Percentiles rank a stretch among this genome's conserved stretches.
phyloP scores from a whole-genome alignment of 257 asterid genomes.

The Orobanche coerulescens region DNA sequence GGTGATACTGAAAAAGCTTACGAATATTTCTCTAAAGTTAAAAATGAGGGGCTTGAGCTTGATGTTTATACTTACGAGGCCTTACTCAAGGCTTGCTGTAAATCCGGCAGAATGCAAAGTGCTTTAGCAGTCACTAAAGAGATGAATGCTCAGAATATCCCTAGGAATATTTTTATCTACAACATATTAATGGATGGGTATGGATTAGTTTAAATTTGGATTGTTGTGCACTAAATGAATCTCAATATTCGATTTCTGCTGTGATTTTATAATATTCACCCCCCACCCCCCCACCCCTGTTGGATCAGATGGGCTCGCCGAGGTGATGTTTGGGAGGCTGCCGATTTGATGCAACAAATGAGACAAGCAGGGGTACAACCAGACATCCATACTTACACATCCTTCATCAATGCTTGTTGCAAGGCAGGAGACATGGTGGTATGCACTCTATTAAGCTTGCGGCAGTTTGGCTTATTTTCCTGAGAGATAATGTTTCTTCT shows the following conservation, averaged over 20 bases:
- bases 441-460: constrained; percentile 10
- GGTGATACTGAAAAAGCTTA: constrained; percentile 96
- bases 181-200: constrained; percentile 96
- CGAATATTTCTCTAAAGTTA: constrained; percentile 73
- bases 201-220: constrained; percentile 12
- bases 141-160: constrained; percentile 69
- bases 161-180: constrained; percentile 81
- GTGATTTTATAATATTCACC: not conserved
- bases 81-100: constrained; percentile 96
- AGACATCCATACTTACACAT: constrained; percentile 92
- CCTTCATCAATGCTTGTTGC: constrained; percentile 88
- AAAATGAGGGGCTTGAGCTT: constrained; percentile 79
- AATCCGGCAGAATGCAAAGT: constrained; percentile 99
- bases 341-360: constrained; percentile 98
- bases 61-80: constrained; percentile 90
- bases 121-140: constrained; percentile 96
- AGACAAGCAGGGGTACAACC: constrained; percentile 84
- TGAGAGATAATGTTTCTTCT: not conserved
- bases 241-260: not conserved
- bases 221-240: not conserved
- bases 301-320: constrained; percentile 90
- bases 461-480: not conserved
- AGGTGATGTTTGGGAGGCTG: constrained; percentile 99
- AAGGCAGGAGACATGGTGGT: constrained; percentile 99
- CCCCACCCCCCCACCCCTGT: no score